Conservation (phyloP, 2,329 filamentous ascomycete species). For the Fusarium agapanthi region DNA sequence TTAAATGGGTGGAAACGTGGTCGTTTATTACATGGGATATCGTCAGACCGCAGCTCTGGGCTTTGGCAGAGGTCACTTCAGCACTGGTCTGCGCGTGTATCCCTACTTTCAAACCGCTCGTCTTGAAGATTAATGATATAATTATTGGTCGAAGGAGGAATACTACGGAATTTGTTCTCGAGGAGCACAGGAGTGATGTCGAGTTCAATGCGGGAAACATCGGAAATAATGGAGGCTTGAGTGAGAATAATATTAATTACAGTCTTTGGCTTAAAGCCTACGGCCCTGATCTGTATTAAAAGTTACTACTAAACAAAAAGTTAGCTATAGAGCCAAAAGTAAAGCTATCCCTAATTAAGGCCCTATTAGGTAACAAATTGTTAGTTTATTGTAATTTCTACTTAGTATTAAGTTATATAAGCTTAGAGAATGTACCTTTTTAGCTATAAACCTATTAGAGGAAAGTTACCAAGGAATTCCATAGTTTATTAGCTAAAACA, state of each 20-base stretch:
- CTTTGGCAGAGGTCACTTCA: constrained; percentile 22
- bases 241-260: background rate
- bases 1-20: constrained; percentile 10
- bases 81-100: constrained; percentile 28
- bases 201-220: background rate
- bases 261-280: background rate
- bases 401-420: too few relatives aligned
- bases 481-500: too few relatives aligned
- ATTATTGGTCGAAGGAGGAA: background rate
- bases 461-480: too few relatives aligned
- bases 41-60: constrained; percentile 14
- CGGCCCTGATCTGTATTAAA: too few relatives aligned
- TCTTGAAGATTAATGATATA: background rate
- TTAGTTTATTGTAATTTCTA: too few relatives aligned
- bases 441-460: too few relatives aligned
- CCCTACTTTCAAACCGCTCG: constrained; percentile 22
- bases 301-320: too few relatives aligned
- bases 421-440: too few relatives aligned
- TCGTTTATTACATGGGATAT: constrained; percentile 15
- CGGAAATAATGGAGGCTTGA: background rate
- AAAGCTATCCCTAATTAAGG: too few relatives aligned
- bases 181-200: background rate
- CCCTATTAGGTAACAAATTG: too few relatives aligned
- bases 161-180: background rate
- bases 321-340: too few relatives aligned